These are phyloP conservation scores for Aspergillus caelatus DNA, from an alignment of 2,329 filamentous ascomycete genomes.

Conservation along the genomic window DNA sequence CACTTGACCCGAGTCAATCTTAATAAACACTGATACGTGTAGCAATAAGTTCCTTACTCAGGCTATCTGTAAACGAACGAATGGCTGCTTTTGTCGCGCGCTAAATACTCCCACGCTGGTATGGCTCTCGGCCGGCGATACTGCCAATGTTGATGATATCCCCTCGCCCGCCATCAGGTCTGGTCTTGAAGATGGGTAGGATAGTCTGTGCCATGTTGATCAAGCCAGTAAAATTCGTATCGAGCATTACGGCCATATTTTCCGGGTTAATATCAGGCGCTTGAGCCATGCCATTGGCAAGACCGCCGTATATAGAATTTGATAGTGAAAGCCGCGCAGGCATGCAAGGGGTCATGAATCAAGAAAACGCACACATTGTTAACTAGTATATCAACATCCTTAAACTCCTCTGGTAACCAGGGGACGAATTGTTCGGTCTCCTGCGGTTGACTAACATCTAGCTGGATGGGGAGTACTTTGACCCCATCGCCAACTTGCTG, in stretches of 20 bases:
- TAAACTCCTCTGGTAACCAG: no score
- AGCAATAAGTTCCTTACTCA: constrained; percentile 9
- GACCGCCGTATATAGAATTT: no score
- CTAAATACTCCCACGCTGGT: constrained; percentile 10
- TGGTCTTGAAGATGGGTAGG: neutral
- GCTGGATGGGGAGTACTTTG: no score
- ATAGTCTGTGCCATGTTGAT: neutral
- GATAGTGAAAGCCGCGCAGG: rapidly evolving
- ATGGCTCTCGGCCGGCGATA: constrained; percentile 12
- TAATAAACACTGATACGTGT: constrained; percentile 5
- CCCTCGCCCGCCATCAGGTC: neutral
- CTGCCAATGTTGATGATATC: constrained; percentile 15
- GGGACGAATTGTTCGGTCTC: no score
- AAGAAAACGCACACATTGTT: no score
- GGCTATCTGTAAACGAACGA: constrained; percentile 4
- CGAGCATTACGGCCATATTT: neutral
- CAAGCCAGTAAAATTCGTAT: neutral
- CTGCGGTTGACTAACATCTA: no score
- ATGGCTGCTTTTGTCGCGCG: constrained; percentile 11
- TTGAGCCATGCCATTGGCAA: no score
- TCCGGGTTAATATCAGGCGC: neutral
- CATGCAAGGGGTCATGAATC: no score
- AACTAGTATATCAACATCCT: no score
- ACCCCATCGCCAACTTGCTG: no score
- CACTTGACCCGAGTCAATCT: constrained; percentile 3